Percentiles rank a stretch among this genome's conserved stretches.
These are phyloP conservation scores for Ilyonectria robusta DNA, from an alignment of 2,329 filamentous ascomycete genomes.

Conservation along the genomic window DNA sequence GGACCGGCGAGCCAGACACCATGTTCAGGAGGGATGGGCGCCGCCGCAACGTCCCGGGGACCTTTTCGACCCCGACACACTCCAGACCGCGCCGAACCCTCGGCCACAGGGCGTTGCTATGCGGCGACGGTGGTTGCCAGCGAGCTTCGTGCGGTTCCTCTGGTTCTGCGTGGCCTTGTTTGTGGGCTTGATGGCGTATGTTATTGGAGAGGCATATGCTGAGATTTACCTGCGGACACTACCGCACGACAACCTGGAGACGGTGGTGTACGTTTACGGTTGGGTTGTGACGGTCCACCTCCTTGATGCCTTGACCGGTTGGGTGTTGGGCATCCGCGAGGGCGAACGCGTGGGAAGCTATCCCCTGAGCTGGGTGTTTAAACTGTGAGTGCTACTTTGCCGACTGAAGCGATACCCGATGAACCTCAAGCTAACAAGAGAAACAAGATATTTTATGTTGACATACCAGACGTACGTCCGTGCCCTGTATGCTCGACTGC, in stretches of 20 bases:
- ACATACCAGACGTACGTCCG: constrained; percentile 81
- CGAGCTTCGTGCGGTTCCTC: constrained; percentile 77
- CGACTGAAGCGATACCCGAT: neutral
- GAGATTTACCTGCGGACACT: constrained; percentile 78
- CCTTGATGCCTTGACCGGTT: constrained; percentile 75
- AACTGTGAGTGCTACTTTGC: constrained; percentile 65
- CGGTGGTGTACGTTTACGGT: constrained; percentile 78
- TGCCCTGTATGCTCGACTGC: constrained; percentile 76
- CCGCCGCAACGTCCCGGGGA: constrained; percentile 55
- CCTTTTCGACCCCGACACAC: constrained; percentile 56
- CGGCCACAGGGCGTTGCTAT: constrained; percentile 56
- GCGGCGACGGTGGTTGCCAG: constrained; percentile 71
- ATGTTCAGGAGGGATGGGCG: constrained; percentile 60
- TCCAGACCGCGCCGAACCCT: constrained; percentile 44
- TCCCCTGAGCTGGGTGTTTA: constrained; percentile 79
- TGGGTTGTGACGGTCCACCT: constrained; percentile 78
- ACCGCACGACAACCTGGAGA: constrained; percentile 76
- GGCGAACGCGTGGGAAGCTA: constrained; percentile 78
- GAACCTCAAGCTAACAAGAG: constrained; percentile 29
- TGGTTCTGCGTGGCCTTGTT: constrained; percentile 78
- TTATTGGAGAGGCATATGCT: constrained; percentile 78
- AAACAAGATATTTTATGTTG: constrained; percentile 72
- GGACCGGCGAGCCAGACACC: constrained; percentile 70
- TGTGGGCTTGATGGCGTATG: constrained; percentile 75
- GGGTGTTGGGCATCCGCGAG: constrained; percentile 76